Conservation (phyloP, 495 filamentous ascomycete genomes). For the Cercophora newfieldiana region DNA sequence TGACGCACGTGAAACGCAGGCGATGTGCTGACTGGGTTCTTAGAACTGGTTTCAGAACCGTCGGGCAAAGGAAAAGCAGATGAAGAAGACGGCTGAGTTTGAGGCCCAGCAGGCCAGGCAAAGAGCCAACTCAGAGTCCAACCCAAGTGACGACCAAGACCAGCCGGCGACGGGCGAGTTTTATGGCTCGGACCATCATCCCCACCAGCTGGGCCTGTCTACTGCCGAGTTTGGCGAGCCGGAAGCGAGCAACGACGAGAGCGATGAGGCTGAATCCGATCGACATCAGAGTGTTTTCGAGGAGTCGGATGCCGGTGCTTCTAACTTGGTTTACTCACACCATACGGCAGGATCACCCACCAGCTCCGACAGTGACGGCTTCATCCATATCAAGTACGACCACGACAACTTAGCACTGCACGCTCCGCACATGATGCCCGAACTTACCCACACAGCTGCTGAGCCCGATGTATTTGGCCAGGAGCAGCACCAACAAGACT, state of each 20-base stretch:
- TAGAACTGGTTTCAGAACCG: slow-evolving; percentile 95
- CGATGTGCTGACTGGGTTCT: slow-evolving; percentile 32
- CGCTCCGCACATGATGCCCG: background rate
- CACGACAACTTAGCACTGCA: background rate
- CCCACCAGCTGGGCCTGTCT: slow-evolving; percentile 37
- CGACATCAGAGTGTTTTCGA: slow-evolving; percentile 13
- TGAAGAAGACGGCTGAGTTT: slow-evolving; percentile 69
- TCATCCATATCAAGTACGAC: slow-evolving; percentile 21
- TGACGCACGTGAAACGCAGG: background rate
- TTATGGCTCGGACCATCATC: slow-evolving; percentile 32
- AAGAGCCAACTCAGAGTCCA: slow-evolving; percentile 43
- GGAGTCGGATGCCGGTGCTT: background rate
- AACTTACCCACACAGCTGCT: background rate
- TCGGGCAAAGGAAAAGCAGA: slow-evolving; percentile 78
- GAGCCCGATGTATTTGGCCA: background rate
- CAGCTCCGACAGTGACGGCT: slow-evolving; percentile 23
- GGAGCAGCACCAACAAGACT: slow-evolving; percentile 18
- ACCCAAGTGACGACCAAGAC: slow-evolving; percentile 37
- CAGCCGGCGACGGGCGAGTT: slow-evolving; percentile 30
- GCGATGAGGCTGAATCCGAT: slow-evolving; percentile 17
- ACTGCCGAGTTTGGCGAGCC: slow-evolving; percentile 37
- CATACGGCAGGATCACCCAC: slow-evolving; percentile 18
- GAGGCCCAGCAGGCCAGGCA: slow-evolving; percentile 56
- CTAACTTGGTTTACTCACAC: background rate
- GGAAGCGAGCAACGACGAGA: slow-evolving; percentile 27